Percentiles rank a stretch among this genome's conserved stretches.
Evolutionary conservation across 805 yeast species (phyloP).

Genomic region (Blastobotrys robertii): DNA sequence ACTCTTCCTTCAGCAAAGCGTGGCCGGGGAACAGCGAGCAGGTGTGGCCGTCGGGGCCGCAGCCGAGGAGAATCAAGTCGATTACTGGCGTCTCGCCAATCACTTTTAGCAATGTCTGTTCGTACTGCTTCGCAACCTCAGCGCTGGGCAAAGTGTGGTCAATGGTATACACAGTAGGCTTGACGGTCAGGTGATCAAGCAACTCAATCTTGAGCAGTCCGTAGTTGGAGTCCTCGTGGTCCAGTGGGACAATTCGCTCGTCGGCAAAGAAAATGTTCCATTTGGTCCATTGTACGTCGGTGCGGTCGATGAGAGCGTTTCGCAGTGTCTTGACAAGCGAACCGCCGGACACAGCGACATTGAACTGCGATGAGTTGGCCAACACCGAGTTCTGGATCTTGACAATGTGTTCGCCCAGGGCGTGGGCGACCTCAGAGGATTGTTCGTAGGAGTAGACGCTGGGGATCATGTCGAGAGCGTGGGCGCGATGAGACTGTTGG

Average conservation of each 20-base stretch:
- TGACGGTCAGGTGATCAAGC: conserved; percentile 33
- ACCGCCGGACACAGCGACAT: conserved; percentile 85
- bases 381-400: conserved; percentile 50
- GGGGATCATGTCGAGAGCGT: conserved; percentile 22
- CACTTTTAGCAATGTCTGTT: conserved; percentile 36
- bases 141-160: conserved; percentile 52
- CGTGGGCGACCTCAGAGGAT: conserved; percentile 49
- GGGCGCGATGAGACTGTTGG: too few species aligned
- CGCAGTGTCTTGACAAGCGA: conserved; percentile 66
- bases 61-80: conserved; percentile 72
- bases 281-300: conserved; percentile 25
- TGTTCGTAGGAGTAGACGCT: conserved; percentile 42
- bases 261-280: conserved; percentile 74
- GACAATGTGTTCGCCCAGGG: conserved; percentile 56
- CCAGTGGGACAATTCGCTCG: conserved; percentile 79
- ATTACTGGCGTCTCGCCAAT: conserved; percentile 33
- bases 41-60: conserved; percentile 96
- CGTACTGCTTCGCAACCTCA: conserved; percentile 58
- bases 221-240: conserved; percentile 76
- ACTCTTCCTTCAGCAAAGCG: conserved; percentile 45
- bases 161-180: conserved; percentile 58
- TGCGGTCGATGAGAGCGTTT: conserved; percentile 55
- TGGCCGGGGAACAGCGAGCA: conserved; percentile 90
- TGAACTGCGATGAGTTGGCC: conserved; percentile 36
- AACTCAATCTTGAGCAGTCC: conserved; percentile 65